Evolutionary conservation across 306 rosid species (phyloP).

Genomic region (Cucumis cinereus): DNA sequence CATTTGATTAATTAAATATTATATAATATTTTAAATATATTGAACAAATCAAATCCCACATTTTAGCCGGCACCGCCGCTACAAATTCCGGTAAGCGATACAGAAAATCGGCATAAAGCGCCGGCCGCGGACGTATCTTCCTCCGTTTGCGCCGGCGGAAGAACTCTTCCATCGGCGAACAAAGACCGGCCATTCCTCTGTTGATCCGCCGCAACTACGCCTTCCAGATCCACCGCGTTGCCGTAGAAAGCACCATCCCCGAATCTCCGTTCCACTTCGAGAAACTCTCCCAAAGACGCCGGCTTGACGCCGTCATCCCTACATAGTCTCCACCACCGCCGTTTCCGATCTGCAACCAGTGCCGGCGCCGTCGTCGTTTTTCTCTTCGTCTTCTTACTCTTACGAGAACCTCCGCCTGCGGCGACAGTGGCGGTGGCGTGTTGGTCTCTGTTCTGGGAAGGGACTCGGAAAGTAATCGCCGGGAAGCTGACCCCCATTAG

Average conservation of each 20-base stretch:
- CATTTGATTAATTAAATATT: background rate
- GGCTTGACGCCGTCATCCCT: slow-evolving; percentile 57
- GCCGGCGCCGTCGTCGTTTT: slow-evolving; percentile 17
- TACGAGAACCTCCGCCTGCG: slow-evolving; percentile 15
- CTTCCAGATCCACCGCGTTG: slow-evolving; percentile 80
- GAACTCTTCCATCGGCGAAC: slow-evolving; percentile 75
- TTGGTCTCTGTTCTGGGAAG: slow-evolving; percentile 55
- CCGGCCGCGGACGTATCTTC: slow-evolving; percentile 27
- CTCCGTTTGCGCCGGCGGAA: slow-evolving; percentile 51
- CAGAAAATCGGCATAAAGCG: slow-evolving; percentile 55
- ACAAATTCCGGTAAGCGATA: slow-evolving; percentile 61
- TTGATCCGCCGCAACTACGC: slow-evolving; percentile 31
- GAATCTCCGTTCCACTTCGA: slow-evolving; percentile 80
- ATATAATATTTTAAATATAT: background rate
- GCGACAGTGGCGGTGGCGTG: slow-evolving; percentile 9
- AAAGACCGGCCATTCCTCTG: slow-evolving; percentile 41
- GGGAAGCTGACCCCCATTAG: slow-evolving; percentile 92
- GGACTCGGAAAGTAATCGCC: slow-evolving; percentile 64
- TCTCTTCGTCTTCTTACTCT: slow-evolving; percentile 30
- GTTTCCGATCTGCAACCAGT: slow-evolving; percentile 36
- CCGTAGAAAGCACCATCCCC: slow-evolving; percentile 74
- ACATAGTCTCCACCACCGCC: slow-evolving; percentile 91
- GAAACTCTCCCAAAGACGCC: slow-evolving; percentile 73
- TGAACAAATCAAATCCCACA: slow-evolving; percentile 1
- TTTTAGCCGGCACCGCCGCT: slow-evolving; percentile 52